These are phyloP conservation scores for Phlyctochytrium arcticum DNA, from an alignment of 192 early-diverging fungal genomes.

Conservation along the genomic window DNA sequence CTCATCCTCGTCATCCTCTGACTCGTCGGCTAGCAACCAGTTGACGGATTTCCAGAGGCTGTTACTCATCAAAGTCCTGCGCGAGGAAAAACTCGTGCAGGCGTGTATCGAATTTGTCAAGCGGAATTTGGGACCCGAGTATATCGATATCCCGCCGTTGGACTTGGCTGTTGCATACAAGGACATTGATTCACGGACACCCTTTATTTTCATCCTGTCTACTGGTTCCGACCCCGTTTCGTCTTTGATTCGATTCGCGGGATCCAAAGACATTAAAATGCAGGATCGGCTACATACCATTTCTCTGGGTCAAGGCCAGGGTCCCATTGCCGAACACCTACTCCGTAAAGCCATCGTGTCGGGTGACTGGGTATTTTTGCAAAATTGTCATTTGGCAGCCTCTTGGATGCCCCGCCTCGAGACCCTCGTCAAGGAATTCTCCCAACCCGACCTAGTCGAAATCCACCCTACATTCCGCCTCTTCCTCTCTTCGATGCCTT, in stretches of 20 bases:
- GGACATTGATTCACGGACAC: constrained; percentile 43
- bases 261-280: constrained; percentile 52
- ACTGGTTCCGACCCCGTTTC: constrained; percentile 59
- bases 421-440: constrained; percentile 51
- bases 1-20: no score
- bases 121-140: constrained; percentile 50
- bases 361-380: constrained; percentile 63
- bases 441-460: constrained; percentile 38
- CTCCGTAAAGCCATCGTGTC: constrained; percentile 35
- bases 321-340: constrained; percentile 60
- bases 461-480: constrained; percentile 52
- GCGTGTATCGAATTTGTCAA: constrained; percentile 51
- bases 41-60: constrained; percentile 49
- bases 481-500: constrained; percentile 63
- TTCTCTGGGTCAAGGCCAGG: constrained; percentile 60
- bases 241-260: constrained; percentile 50
- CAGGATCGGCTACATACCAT: constrained; percentile 59
- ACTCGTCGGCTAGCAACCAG: constrained; percentile 19
- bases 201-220: constrained; percentile 63
- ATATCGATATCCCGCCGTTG: constrained; percentile 54
- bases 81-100: constrained; percentile 55
- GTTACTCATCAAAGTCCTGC: constrained; percentile 51
- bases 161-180: constrained; percentile 55
- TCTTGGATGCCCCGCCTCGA: constrained; percentile 59
- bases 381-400: constrained; percentile 62